Evolutionary conservation across 2,329 filamentous ascomycete genomes (phyloP), one percentile per base, ranked within the genome.

Genomic region (Cladosporium cucumerinum): DNA sequence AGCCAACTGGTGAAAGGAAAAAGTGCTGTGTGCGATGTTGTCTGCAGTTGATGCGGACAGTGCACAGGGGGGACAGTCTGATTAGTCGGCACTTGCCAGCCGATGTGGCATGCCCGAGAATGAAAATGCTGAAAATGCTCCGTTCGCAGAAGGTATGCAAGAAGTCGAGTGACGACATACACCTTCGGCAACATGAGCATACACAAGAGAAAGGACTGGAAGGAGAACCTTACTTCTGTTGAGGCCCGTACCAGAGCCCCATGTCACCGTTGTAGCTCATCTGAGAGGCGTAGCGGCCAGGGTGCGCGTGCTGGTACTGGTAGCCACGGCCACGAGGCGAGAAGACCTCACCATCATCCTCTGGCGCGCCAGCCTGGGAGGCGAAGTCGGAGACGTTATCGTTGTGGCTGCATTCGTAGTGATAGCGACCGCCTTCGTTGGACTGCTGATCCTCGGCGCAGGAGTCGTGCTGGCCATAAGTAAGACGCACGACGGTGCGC

Each of bases 21-120:
- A 28, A 3, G 32, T 61, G 59, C 34, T 21, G 32, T 14, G 34
- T 43, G 32, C 43, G n/a, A 54, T 52, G 30, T 36, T 43, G 34
- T 32, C 60, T 32, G 60, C 60, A 62, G 60, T 62, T 62, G 60
- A 62, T 62, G 60, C 49, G 32, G 60, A 55, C 49, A 21, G 36
- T 21, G 55, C 55, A 46, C 55, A 26, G 1, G 23, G 21, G 32
- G 30, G 2, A 34, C 32, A 16, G 10, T 36, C 8, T 26, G 36
- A 36, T 26, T 8, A n/a, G 32, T 36, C 25, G 55, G 55, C 18
- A 23, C 23, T 21, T 28, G 55, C 36, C 21, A 28, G 14, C 36
- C 26, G 51, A 32, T 10, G 8, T 16, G 55, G 21, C 55, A 26
- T 46, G 32, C 32, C 21, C 23, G 21, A 36, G 3, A 23, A 58